These are phyloP conservation scores for Zangia roseola DNA, from an alignment of 768 basidiomycete species.

Conservation along the genomic window DNA sequence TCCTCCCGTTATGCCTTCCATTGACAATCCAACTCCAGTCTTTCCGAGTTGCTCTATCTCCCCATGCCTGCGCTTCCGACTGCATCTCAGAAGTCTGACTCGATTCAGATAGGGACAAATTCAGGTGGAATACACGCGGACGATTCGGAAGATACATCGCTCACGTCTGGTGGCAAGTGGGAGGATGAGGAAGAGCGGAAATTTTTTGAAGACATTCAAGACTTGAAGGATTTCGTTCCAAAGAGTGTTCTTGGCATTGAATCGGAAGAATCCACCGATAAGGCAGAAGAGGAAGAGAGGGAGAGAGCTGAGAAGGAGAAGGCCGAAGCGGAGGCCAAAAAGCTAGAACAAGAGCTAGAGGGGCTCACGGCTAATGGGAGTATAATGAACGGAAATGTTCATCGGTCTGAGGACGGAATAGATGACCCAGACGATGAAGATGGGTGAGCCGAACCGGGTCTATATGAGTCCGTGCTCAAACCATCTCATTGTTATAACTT, in stretches of 20 bases:
- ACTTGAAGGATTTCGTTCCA: constrained; percentile 90
- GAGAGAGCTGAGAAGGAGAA: constrained; percentile 55
- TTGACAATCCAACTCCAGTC: constrained; percentile 40
- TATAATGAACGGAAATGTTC: constrained; percentile 19
- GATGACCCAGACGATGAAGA: constrained; percentile 31
- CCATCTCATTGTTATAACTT: constrained; percentile 41
- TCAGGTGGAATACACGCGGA: constrained; percentile 43
- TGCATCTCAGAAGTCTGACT: constrained; percentile 75
- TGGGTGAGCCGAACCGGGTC: constrained; percentile 17
- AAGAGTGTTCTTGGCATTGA: constrained; percentile 78
- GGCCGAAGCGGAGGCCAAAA: constrained; percentile 63
- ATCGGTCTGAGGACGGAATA: not conserved
- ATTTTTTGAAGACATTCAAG: constrained; percentile 92
- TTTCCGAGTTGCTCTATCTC: constrained; percentile 89
- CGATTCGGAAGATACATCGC: constrained; percentile 54
- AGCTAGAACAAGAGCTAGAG: constrained; percentile 76
- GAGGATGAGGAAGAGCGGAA: constrained; percentile 95
- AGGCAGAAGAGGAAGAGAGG: constrained; percentile 41
- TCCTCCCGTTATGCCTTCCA: not conserved
- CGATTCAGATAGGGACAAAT: constrained; percentile 70
- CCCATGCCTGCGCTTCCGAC: constrained; percentile 83
- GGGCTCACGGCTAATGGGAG: constrained; percentile 47
- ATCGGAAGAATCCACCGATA: constrained; percentile 38
- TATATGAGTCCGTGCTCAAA: not conserved
- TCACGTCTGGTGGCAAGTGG: constrained; percentile 81